A percentile compares a stretch with the other conserved stretches of the same genome.
Evolutionary conservation across 2,329 filamentous ascomycete species (phyloP).

Genomic region (Fusarium clavum): DNA sequence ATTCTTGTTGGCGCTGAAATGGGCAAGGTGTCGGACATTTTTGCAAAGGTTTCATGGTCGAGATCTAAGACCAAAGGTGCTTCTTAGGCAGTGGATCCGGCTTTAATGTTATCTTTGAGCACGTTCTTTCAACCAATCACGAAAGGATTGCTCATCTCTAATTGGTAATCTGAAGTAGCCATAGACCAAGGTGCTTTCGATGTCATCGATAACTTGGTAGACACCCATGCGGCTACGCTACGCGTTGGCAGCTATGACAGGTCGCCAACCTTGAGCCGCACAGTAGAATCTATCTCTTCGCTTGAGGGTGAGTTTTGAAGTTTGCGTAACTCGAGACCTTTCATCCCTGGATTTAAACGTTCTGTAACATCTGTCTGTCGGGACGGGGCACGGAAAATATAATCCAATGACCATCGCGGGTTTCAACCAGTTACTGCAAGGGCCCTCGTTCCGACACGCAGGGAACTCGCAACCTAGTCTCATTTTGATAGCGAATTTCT

Average conservation of each 20-base stretch:
- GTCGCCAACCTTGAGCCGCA: not conserved
- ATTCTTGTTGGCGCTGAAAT: slow-evolving; percentile 1
- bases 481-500: slow-evolving; percentile 12
- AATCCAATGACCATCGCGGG: slow-evolving; percentile 20
- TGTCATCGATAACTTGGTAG: not conserved
- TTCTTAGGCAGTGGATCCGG: not conserved
- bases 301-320: not conserved
- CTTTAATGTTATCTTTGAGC: not conserved
- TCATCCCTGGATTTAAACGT: slow-evolving; percentile 10
- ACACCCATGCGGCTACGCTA: not conserved
- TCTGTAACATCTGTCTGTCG: slow-evolving; percentile 22
- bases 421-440: slow-evolving; percentile 19
- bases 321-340: not conserved
- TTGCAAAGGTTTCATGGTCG: slow-evolving; percentile 25
- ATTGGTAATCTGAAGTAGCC: not conserved
- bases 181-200: not conserved
- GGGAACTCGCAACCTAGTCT: slow-evolving; percentile 22
- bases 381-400: slow-evolving; percentile 28
- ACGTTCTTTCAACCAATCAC: not conserved
- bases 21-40: slow-evolving; percentile 40
- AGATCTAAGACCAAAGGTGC: slow-evolving; percentile 31
- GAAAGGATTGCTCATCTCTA: not conserved
- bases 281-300: not conserved
- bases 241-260: not conserved
- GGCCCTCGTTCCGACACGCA: not conserved